Conservation (phyloP, 352 stramenopile genomes). For the Globisporangium paddicum region DNA sequence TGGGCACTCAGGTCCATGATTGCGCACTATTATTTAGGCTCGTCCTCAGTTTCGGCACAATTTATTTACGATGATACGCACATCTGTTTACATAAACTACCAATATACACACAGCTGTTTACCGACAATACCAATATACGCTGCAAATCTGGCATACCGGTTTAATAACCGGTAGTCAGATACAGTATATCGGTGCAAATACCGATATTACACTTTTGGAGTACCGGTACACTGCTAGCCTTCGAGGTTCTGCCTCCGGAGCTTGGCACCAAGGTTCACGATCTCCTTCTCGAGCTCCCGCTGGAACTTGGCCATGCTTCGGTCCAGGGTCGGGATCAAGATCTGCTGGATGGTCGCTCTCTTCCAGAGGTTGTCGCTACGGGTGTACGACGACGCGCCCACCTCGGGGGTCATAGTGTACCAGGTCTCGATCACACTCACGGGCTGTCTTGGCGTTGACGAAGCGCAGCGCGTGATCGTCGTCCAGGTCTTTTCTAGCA, state of each 20-base stretch:
- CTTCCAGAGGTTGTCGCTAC: background rate
- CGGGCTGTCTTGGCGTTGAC: background rate
- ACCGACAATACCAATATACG: too few relatives aligned
- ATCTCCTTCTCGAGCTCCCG: background rate
- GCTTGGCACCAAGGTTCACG: background rate
- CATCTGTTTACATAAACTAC: too few relatives aligned
- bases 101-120: too few relatives aligned
- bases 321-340: background rate
- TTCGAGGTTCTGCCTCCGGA: background rate
- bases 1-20: background rate
- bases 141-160: too few relatives aligned
- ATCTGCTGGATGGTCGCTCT: background rate
- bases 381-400: background rate
- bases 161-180: too few relatives aligned
- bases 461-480: background rate
- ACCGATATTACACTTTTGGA: too few relatives aligned
- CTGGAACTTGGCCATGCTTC: background rate
- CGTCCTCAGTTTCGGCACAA: too few relatives aligned
- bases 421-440: background rate
- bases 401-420: background rate
- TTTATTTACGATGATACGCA: too few relatives aligned
- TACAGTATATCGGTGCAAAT: too few relatives aligned
- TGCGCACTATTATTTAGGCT: too few relatives aligned
- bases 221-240: too few relatives aligned
- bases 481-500: background rate